Evolutionary conservation across 2,329 filamentous ascomycete genomes (phyloP), one percentile per base, ranked within the genome.

Genomic region (Pyricularia sp.): DNA sequence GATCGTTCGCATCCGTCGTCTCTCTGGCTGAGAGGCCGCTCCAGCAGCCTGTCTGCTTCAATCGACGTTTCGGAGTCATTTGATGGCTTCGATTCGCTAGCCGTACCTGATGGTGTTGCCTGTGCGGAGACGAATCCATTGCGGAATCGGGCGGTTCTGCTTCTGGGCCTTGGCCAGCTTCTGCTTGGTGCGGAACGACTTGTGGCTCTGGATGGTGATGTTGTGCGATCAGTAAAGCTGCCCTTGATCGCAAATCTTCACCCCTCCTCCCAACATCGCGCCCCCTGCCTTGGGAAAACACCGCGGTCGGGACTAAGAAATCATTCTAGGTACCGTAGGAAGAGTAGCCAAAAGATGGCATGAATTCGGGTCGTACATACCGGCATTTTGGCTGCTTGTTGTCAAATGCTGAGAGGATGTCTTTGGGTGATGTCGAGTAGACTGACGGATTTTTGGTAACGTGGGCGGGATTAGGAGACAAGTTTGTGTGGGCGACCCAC

Each of bases 141-240:
- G 94, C 72, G 94, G 94, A 80, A 99, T 97, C 75, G 94, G 94
- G 80, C 94, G 90, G 89, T 99, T 99, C 87, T 97, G 93, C 88
- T 96, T 97, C 87, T 97, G 93, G 79, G 94, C 94, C 87, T 93
- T 97, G 79, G 94, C 94, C 85, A 99, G 92, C 94, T 99, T 99
- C 83, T 96, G 90, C 93, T 99, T 99, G 83, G 93, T 97, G 81
- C 93, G 90, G 92, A 99, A 99, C 79, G 93, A 91, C 89, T 99
- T 99, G 86, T 99, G 92, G 89, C 89, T 93, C 93, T 97, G 80
- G 78, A 24, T 59, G n/a, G 24, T 53, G 35, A 28, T n/a, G 49
- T 13, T 30, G 5, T 26, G 19, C 66, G 53, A 60, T 66, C 55
- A 66, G 65, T 63, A 64, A 55, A 49, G 19, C 55, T 59, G 44